These are phyloP conservation scores for Passalora sequoiae DNA, from an alignment of 2,329 filamentous ascomycete genomes.

Conservation along the genomic window DNA sequence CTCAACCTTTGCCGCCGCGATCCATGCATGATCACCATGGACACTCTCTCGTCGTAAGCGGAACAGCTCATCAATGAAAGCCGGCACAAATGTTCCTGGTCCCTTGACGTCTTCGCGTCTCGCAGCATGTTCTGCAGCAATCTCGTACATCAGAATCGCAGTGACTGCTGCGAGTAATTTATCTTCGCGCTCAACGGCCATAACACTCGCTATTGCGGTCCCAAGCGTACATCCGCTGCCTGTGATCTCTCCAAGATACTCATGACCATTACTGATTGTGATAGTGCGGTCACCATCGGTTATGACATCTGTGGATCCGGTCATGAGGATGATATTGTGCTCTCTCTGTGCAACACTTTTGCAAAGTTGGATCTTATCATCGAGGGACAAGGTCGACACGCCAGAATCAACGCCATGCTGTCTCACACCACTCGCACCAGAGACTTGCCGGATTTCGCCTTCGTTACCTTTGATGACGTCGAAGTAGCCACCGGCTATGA, in stretches of 20 bases:
- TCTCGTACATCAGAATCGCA: constrained; percentile 71
- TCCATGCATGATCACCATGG: constrained; percentile 49
- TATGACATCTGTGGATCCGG: constrained; percentile 70
- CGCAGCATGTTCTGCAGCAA: constrained; percentile 65
- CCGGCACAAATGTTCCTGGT: constrained; percentile 80
- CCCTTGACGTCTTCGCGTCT: constrained; percentile 60
- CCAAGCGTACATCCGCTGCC: constrained; percentile 78
- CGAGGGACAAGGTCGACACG: constrained; percentile 47
- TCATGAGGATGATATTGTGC: constrained; percentile 72
- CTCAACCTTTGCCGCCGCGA: constrained; percentile 48
- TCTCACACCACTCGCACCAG: constrained; percentile 49
- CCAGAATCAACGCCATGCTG: constrained; percentile 84
- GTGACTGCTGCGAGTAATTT: constrained; percentile 68
- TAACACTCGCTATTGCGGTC: constrained; percentile 69
- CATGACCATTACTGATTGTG: constrained; percentile 70
- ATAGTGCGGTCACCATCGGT: constrained; percentile 67
- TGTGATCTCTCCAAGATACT: constrained; percentile 64
- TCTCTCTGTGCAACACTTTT: constrained; percentile 62
- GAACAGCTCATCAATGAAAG: constrained; percentile 70
- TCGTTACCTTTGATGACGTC: constrained; percentile 93
- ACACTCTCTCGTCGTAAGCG: constrained; percentile 45
- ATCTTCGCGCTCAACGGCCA: constrained; percentile 60
- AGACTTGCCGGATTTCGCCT: constrained; percentile 73
- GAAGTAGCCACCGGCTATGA: constrained; percentile 71
- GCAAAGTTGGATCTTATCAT: constrained; percentile 60